Percentiles rank a stretch among this genome's conserved stretches.
Conservation (phyloP, 768 basidiomycete genomes). For the Suillus brevipes region DNA sequence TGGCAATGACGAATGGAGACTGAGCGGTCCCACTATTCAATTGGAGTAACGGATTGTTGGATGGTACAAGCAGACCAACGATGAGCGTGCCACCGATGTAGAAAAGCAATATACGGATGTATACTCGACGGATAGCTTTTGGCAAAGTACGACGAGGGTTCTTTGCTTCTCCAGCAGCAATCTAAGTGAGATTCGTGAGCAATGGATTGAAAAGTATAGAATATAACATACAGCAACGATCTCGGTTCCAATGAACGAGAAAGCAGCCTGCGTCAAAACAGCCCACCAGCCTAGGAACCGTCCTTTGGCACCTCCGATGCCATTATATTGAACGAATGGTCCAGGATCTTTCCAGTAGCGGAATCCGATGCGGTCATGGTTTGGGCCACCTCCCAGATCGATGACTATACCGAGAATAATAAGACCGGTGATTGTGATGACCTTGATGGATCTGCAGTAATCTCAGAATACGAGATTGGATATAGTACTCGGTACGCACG, state of each 20-base stretch:
- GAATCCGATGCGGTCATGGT: constrained; percentile 63
- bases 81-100: constrained; percentile 67
- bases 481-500: too few relatives aligned
- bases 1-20: constrained; percentile 92
- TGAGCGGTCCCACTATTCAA: constrained; percentile 58
- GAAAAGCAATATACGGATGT: constrained; percentile 55
- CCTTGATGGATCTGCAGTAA: constrained; percentile 68
- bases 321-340: constrained; percentile 73
- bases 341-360: constrained; percentile 87
- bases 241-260: constrained; percentile 92
- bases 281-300: constrained; percentile 74
- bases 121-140: constrained; percentile 45
- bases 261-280: constrained; percentile 84
- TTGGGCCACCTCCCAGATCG: constrained; percentile 86
- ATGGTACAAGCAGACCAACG: constrained; percentile 84
- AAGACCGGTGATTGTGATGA: constrained; percentile 76
- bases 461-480: too few relatives aligned
- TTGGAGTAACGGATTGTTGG: constrained; percentile 55
- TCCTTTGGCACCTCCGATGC: constrained; percentile 67
- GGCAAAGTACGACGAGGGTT: constrained; percentile 77
- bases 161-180: constrained; percentile 87
- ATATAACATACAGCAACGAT: constrained; percentile 75
- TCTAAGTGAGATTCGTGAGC: constrained; percentile 39
- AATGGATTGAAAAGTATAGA: background rate
- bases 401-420: constrained; percentile 72